A percentile compares a stretch with the other conserved stretches of the same genome.
Conservation (phyloP, 495 filamentous ascomycete species). For the Extremus antarcticus region DNA sequence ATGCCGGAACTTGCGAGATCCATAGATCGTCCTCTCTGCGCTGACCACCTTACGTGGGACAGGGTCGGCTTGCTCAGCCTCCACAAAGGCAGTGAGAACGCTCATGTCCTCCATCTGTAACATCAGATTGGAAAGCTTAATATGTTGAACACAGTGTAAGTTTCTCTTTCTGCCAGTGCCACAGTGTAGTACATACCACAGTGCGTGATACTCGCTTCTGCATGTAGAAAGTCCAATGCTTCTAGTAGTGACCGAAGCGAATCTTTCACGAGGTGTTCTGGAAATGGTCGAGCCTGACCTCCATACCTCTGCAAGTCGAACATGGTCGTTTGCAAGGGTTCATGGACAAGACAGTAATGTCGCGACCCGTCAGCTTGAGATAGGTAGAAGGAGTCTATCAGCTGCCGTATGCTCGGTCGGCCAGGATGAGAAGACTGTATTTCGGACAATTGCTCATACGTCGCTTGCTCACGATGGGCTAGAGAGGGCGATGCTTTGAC, state of each 20-base stretch:
- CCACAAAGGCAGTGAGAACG: constrained; percentile 9
- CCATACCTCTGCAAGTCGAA: neutral
- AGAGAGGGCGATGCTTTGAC: neutral
- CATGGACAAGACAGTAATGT: neutral
- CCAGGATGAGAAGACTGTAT: too few species aligned
- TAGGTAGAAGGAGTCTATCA: neutral
- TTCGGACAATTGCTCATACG: neutral
- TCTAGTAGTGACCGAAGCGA: constrained; percentile 14
- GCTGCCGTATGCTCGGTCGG: too few species aligned
- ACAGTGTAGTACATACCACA: constrained; percentile 28
- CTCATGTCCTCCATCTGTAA: constrained; percentile 15
- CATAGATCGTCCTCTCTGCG: neutral
- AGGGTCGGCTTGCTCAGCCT: constrained; percentile 26
- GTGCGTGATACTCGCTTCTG: constrained; percentile 33
- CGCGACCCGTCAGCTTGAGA: neutral
- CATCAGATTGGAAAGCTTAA: constrained; percentile 32
- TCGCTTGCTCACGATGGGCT: neutral
- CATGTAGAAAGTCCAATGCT: constrained; percentile 36
- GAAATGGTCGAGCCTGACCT: neutral
- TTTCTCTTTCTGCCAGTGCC: too few species aligned
- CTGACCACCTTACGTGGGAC: constrained; percentile 5
- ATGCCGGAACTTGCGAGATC: neutral
- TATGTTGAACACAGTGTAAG: neutral
- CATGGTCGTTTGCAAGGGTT: neutral
- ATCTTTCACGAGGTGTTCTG: neutral